A percentile compares a stretch with the other conserved stretches of the same genome.
Evolutionary conservation across 2,329 filamentous ascomycete genomes (phyloP).

Genomic region (Microascus cirrosus): DNA sequence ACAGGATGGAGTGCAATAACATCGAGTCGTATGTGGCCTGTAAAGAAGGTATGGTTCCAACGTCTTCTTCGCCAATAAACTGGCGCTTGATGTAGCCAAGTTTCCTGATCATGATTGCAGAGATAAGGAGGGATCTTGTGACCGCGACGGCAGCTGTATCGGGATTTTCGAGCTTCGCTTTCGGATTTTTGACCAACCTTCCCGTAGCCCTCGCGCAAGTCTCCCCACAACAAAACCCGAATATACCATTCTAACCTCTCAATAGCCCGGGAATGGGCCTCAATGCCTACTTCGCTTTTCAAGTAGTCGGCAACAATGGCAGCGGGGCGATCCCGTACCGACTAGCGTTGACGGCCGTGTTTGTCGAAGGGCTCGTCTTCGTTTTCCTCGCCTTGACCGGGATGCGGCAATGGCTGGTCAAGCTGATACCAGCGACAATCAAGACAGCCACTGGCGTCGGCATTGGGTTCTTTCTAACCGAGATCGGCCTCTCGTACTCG

Average conservation of each 20-base stretch:
- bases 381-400: slow-evolving; percentile 53
- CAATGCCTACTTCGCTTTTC: slow-evolving; percentile 58
- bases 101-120: slow-evolving; percentile 16
- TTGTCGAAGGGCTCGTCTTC: slow-evolving; percentile 55
- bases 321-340: slow-evolving; percentile 44
- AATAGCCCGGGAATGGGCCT: slow-evolving; percentile 54
- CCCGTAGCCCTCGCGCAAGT: slow-evolving; percentile 36
- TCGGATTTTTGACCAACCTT: slow-evolving; percentile 73
- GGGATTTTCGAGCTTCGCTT: slow-evolving; percentile 62
- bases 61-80: not conserved
- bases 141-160: slow-evolving; percentile 75
- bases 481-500: slow-evolving; percentile 61
- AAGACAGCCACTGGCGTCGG: slow-evolving; percentile 56
- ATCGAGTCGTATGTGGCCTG: slow-evolving; percentile 31
- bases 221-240: not conserved
- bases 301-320: slow-evolving; percentile 52
- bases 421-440: slow-evolving; percentile 51
- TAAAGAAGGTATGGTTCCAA: slow-evolving; percentile 27
- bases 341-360: slow-evolving; percentile 51
- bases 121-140: slow-evolving; percentile 64
- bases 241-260: slow-evolving; percentile 3
- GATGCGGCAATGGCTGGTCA: slow-evolving; percentile 63
- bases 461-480: slow-evolving; percentile 53
- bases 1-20: slow-evolving; percentile 35
- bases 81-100: not conserved